Conservation (phyloP, 352 stramenopile genomes). For the Albugo candida region DNA sequence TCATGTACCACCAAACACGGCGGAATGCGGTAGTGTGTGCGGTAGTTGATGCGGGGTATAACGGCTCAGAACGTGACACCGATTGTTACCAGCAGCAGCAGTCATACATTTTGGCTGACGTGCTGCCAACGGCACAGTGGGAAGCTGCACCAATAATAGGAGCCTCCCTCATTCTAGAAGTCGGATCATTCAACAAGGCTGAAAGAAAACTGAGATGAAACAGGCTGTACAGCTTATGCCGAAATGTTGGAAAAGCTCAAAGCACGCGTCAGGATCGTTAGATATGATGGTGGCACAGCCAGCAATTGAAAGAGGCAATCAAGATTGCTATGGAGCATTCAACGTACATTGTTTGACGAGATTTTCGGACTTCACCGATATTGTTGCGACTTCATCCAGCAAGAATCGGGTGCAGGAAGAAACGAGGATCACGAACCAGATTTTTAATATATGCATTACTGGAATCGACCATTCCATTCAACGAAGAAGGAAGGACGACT, state of each 20-base stretch:
- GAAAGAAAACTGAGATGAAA: constrained; percentile 24
- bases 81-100: constrained; percentile 99
- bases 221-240: background rate
- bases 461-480: constrained; percentile 31
- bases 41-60: constrained; percentile 91
- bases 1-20: constrained; percentile 96
- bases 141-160: constrained; percentile 60
- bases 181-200: constrained; percentile 36
- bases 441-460: constrained; percentile 51
- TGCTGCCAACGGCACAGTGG: constrained; percentile 84
- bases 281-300: background rate
- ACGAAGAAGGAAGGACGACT: too few relatives aligned
- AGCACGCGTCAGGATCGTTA: too few relatives aligned
- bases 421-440: constrained; percentile 39
- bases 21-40: constrained; percentile 99
- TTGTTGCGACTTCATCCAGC: constrained; percentile 59
- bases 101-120: constrained; percentile 82
- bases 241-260: background rate
- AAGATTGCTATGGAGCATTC: constrained; percentile 65
- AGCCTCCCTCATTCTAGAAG: constrained; percentile 38
- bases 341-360: constrained; percentile 37
- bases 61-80: constrained; percentile 95
- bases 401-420: constrained; percentile 46
- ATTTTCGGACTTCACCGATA: constrained; percentile 39
- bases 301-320: constrained; percentile 8